Evolutionary conservation across 257 asterid species (phyloP), one percentile per base, ranked within the genome.

Genomic region (Plantago major): DNA sequence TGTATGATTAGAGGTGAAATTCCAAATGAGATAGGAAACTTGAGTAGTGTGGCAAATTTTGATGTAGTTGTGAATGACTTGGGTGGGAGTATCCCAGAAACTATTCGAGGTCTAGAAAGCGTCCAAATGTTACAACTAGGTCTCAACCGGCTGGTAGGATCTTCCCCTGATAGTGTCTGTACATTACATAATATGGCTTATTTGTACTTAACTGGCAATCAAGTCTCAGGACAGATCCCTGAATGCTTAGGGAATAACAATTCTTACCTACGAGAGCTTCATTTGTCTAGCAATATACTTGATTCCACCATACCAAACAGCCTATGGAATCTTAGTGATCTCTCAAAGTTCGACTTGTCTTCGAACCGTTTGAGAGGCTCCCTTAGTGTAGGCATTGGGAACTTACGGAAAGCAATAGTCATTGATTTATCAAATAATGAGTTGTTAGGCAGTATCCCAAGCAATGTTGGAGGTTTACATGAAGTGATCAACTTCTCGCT

Each of bases 171-270:
- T 3, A 9, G 43, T 12, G 10, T 73, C 10, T 59, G 61, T 51
- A 12, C 16, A 4, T 64, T 67, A 7, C 57, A 7, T 0, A 55
- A 49, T 46, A 19, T 67, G 63, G 70, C 60, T 2, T 15, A 40
- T 13, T 6, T 75, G 44, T 19, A 42, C 57, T 43, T 48, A 37
- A 5, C 13, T 8, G 16, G 10, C 1, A 71, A 67, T 56, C 67
- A 57, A 42, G 7, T 74, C 6, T n/a, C 62, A 1, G 80, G 80
- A 5, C 49, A 66, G 5, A 71, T 74, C 4, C 79, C 79, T 0
- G 47, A 46, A 55, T 73, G 73, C 58, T 11, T 70, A 22, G 65
- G 55, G 12, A 67, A 73, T 58, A 7, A 77, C 52, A 4, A 71
- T 4, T 52, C 60, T 37, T 43, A 61, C 44, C 43, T 71, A 1